Evolutionary conservation across 1,284 basidiomycete species (phyloP).

Genomic region (Chalciporus piperatoides): DNA sequence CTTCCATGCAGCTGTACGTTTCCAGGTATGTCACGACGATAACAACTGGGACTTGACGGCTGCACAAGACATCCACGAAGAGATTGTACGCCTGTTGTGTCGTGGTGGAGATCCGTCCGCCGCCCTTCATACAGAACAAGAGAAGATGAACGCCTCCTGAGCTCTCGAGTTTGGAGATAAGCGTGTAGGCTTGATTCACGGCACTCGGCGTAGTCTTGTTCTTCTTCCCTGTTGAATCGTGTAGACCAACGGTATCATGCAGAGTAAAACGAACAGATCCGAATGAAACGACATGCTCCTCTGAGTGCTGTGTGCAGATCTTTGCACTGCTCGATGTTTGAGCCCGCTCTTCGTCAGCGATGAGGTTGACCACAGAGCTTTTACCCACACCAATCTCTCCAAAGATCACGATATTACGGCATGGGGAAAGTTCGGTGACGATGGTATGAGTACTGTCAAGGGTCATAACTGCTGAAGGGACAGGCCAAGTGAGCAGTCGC

Average conservation of each 20-base stretch:
- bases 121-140: slow-evolving; percentile 26
- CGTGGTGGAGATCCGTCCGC: slow-evolving; percentile 4
- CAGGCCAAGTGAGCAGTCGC: neutral
- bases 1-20: slow-evolving; percentile 10
- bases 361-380: neutral
- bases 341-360: neutral
- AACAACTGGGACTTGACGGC: slow-evolving; percentile 9
- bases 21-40: slow-evolving; percentile 15
- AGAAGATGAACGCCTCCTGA: slow-evolving; percentile 28
- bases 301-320: neutral
- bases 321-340: neutral
- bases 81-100: slow-evolving; percentile 8
- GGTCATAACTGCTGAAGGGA: neutral
- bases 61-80: slow-evolving; percentile 13
- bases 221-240: neutral
- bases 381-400: neutral
- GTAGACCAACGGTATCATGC: neutral
- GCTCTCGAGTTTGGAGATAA: slow-evolving; percentile 24
- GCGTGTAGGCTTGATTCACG: slow-evolving; percentile 11
- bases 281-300: neutral
- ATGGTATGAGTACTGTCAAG: neutral
- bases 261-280: neutral
- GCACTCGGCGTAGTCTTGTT: neutral
- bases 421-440: neutral
- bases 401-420: neutral